Percentiles rank a stretch among this genome's conserved stretches.
These are phyloP conservation scores for Lasiosphaeris hirsuta DNA, from an alignment of 495 filamentous ascomycete genomes.

Conservation along the genomic window DNA sequence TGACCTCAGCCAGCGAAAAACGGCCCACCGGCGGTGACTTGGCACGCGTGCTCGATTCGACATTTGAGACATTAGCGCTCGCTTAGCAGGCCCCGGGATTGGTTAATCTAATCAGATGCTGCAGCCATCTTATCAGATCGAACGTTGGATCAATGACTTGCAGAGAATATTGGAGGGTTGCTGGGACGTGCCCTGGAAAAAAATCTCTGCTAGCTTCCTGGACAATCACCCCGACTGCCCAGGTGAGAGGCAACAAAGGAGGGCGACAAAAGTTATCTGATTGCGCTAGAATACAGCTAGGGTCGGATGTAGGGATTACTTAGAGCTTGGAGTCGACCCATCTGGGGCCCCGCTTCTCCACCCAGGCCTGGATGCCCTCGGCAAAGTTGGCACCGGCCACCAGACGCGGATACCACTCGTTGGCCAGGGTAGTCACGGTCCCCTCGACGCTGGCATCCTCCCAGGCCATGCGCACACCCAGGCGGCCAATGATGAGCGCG, in stretches of 20 bases:
- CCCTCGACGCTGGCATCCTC: slow-evolving; percentile 61
- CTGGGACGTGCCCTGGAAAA: too few species aligned
- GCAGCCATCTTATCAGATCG: slow-evolving; percentile 17
- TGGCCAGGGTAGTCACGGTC: slow-evolving; percentile 53
- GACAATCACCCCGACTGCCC: too few species aligned
- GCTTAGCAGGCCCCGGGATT: slow-evolving; percentile 8
- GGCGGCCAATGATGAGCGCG: slow-evolving; percentile 60
- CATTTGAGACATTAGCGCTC: background rate
- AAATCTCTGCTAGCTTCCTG: too few species aligned
- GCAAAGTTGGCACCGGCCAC: slow-evolving; percentile 56
- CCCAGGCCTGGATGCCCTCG: slow-evolving; percentile 67
- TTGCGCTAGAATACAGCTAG: too few species aligned
- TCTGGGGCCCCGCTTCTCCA: slow-evolving; percentile 57
- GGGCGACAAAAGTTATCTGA: background rate
- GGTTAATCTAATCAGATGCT: background rate
- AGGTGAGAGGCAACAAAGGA: too few species aligned
- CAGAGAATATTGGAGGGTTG: background rate
- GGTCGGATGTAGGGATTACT: background rate
- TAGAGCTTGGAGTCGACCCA: slow-evolving; percentile 42
- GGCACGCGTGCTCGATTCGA: too few species aligned
- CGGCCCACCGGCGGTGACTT: too few species aligned
- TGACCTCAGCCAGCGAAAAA: background rate
- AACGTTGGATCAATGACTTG: background rate
- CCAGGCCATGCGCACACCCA: slow-evolving; percentile 66
- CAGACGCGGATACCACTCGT: slow-evolving; percentile 50